Percentiles rank a stretch among this genome's conserved stretches.
phyloP scores from a whole-genome alignment of 441 rosid species.

The Syzygium malaccense region DNA sequence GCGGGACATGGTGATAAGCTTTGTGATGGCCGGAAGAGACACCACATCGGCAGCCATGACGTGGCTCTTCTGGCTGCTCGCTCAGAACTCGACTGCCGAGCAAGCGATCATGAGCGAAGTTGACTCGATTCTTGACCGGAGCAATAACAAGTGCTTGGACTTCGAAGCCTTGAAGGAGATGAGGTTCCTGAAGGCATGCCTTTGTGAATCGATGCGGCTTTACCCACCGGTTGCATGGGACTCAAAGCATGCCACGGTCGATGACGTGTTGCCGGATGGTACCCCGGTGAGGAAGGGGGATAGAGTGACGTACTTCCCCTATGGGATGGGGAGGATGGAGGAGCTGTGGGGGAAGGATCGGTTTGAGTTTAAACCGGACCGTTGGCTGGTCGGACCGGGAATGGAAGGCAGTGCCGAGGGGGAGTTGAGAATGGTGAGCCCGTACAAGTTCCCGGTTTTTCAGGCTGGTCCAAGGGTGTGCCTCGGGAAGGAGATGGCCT shows the following conservation, averaged over 20 bases:
- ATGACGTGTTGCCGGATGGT: constrained; percentile 65
- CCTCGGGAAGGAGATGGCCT: constrained; percentile 76
- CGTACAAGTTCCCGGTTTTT: constrained; percentile 65
- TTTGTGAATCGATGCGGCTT: constrained; percentile 77
- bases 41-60: constrained; percentile 81
- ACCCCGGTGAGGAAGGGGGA: constrained; percentile 53
- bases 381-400: constrained; percentile 46
- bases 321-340: constrained; percentile 89
- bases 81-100: constrained; percentile 24
- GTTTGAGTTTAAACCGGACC: constrained; percentile 54
- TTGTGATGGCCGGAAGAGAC: constrained; percentile 82
- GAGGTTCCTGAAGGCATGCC: constrained; percentile 51
- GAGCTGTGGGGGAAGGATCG: constrained; percentile 57
- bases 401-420: background rate
- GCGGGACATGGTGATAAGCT: constrained; percentile 71
- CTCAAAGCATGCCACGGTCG: constrained; percentile 58
- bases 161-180: constrained; percentile 47
- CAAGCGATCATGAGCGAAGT: constrained; percentile 30
- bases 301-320: constrained; percentile 72
- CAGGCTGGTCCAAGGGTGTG: constrained; percentile 85
- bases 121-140: constrained; percentile 2
- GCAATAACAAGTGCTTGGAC: constrained; percentile 16
- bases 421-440: constrained; percentile 32
- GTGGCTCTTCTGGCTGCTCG: constrained; percentile 72
- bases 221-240: constrained; percentile 91